Conservation (phyloP, 2,329 filamentous ascomycete species). For the Aspergillus sp. region DNA sequence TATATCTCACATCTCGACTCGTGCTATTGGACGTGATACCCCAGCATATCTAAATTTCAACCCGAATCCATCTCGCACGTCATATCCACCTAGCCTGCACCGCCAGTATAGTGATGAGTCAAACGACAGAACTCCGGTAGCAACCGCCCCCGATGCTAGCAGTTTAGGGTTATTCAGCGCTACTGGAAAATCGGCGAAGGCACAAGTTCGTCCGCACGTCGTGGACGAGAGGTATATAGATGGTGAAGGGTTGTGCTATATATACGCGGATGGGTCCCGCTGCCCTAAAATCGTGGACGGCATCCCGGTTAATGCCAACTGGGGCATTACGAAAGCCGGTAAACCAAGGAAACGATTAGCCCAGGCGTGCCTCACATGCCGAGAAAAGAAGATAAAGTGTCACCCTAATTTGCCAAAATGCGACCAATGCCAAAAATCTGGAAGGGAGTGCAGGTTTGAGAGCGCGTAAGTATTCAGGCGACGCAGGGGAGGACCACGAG, state of each 20-base stretch:
- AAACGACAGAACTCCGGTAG: constrained; percentile 17
- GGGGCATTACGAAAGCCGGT: constrained; percentile 91
- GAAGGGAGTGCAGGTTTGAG: constrained; percentile 79
- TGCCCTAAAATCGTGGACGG: constrained; percentile 84
- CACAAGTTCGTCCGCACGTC: constrained; percentile 32
- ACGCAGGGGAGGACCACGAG: not conserved
- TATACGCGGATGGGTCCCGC: constrained; percentile 81
- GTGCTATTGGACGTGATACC: constrained; percentile 21
- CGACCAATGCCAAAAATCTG: constrained; percentile 89
- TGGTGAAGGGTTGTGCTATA: constrained; percentile 78
- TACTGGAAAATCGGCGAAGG: constrained; percentile 12
- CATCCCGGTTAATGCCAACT: constrained; percentile 82
- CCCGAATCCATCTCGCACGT: constrained; percentile 19
- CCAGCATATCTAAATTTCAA: constrained; percentile 20
- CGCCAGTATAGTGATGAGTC: constrained; percentile 16
- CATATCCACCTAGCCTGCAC: constrained; percentile 21
- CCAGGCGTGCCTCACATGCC: constrained; percentile 88
- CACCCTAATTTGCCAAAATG: constrained; percentile 86
- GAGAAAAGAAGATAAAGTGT: constrained; percentile 97
- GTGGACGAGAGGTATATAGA: constrained; percentile 54
- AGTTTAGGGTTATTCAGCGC: constrained; percentile 1
- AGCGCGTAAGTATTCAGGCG: constrained; percentile 67
- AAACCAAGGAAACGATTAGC: constrained; percentile 89
- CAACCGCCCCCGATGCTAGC: constrained; percentile 5
- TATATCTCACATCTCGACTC: constrained; percentile 31